phyloP scores from a whole-genome alignment of 257 asterid species.

The Capsicum pubescens region DNA sequence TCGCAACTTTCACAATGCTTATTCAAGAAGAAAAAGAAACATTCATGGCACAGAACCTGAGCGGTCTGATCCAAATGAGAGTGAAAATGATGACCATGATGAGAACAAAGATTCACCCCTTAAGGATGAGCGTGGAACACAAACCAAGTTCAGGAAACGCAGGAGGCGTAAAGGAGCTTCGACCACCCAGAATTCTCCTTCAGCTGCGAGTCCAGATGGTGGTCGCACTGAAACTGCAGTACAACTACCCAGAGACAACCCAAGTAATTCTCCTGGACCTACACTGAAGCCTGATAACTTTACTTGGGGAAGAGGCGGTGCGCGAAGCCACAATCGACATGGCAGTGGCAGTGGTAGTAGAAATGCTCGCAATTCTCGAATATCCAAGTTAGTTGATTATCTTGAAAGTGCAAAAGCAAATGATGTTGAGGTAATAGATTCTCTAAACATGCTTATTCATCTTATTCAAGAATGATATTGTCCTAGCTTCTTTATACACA shows the following conservation, averaged over 20 bases:
- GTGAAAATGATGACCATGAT: constrained; percentile 40
- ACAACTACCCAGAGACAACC: constrained; percentile 30
- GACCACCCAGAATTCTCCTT: constrained; percentile 29
- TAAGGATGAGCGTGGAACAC: constrained; percentile 38
- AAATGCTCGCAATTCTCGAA: constrained; percentile 32
- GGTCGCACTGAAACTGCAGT: constrained; percentile 34
- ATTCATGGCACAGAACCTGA: constrained; percentile 31
- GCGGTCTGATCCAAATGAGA: constrained; percentile 37
- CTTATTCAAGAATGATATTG: neutral
- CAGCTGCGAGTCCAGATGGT: constrained; percentile 34
- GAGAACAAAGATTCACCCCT: constrained; percentile 37
- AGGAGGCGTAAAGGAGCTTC: constrained; percentile 35
- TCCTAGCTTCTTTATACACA: neutral
- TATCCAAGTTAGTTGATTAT: constrained; percentile 40
- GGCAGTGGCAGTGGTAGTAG: constrained; percentile 41
- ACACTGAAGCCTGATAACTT: constrained; percentile 35
- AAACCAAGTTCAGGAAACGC: constrained; percentile 37
- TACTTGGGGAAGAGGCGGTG: constrained; percentile 52
- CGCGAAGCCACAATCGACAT: constrained; percentile 47
- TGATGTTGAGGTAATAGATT: constrained; percentile 37
- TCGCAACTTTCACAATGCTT: constrained; percentile 33
- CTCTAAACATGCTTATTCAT: neutral
- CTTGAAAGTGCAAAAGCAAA: constrained; percentile 33
- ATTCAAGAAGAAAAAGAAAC: constrained; percentile 44
- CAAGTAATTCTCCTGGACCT: constrained; percentile 28